Conservation (phyloP, 176 grass and related monocot species). For the Poa pratensis region DNA sequence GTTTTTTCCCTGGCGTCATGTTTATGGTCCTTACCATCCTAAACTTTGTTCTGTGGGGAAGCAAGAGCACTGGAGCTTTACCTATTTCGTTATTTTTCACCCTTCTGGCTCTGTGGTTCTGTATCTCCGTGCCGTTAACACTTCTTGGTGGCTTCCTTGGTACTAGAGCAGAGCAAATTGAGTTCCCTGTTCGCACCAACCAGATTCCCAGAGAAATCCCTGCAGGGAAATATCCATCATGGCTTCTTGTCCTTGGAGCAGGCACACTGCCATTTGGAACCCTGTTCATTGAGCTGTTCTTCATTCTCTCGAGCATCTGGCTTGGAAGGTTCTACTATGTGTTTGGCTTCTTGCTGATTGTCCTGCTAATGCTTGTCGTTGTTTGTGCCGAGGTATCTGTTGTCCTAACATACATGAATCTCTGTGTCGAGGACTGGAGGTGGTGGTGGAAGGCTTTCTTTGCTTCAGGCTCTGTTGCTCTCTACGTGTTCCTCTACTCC, state of each 20-base stretch:
- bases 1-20: constrained; percentile 82
- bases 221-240: constrained; percentile 72
- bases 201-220: constrained; percentile 89
- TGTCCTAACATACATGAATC: constrained; percentile 81
- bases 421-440: constrained; percentile 86
- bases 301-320: constrained; percentile 86
- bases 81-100: constrained; percentile 87
- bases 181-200: constrained; percentile 78
- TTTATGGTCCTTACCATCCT: constrained; percentile 69
- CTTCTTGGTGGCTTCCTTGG: constrained; percentile 71
- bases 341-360: constrained; percentile 86
- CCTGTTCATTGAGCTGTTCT: constrained; percentile 88
- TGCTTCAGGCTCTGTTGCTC: constrained; percentile 70
- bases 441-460: constrained; percentile 97
- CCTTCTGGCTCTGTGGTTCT: constrained; percentile 82
- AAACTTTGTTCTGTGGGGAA: constrained; percentile 84
- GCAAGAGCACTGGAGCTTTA: constrained; percentile 79
- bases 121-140: constrained; percentile 80
- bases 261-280: constrained; percentile 78
- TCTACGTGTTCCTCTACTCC: constrained; percentile 91
- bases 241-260: constrained; percentile 82
- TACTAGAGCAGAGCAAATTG: constrained; percentile 64
- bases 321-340: constrained; percentile 93
- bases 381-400: constrained; percentile 80
- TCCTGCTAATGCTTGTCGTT: constrained; percentile 64